phyloP scores from a whole-genome alignment of 2,329 filamentous ascomycete species.

The Trichophyton verrucosum region DNA sequence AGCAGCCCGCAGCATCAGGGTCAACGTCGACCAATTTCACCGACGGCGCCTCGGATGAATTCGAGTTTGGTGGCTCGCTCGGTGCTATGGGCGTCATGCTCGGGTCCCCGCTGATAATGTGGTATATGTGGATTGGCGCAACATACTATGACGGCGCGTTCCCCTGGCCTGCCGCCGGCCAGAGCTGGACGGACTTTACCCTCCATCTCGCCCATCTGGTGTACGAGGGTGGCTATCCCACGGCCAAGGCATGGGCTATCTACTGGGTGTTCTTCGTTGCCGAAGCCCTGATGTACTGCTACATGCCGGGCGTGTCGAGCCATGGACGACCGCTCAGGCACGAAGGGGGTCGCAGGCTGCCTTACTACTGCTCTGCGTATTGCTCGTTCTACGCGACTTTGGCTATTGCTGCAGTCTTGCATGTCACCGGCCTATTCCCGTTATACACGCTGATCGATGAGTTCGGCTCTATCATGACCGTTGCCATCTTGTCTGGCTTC shows the following conservation, averaged over 20 bases:
- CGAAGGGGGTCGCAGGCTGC: slow-evolving; percentile 68
- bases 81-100: slow-evolving; percentile 79
- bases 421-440: slow-evolving; percentile 73
- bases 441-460: slow-evolving; percentile 89
- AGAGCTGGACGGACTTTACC: slow-evolving; percentile 59
- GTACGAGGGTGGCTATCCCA: slow-evolving; percentile 75
- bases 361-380: slow-evolving; percentile 89
- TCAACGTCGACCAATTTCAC: slow-evolving; percentile 1
- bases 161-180: slow-evolving; percentile 53
- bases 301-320: slow-evolving; percentile 73
- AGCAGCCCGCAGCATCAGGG: neutral
- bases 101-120: slow-evolving; percentile 89
- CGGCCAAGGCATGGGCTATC: slow-evolving; percentile 70
- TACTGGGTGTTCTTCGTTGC: slow-evolving; percentile 91
- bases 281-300: slow-evolving; percentile 69
- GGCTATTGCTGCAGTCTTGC: slow-evolving; percentile 52
- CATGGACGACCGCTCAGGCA: slow-evolving; percentile 82
- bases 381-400: slow-evolving; percentile 81
- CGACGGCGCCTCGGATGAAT: slow-evolving; percentile 38
- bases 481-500: slow-evolving; percentile 85
- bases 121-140: slow-evolving; percentile 97
- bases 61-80: slow-evolving; percentile 75
- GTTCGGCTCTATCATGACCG: slow-evolving; percentile 84
- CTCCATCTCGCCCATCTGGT: slow-evolving; percentile 58
- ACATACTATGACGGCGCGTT: slow-evolving; percentile 81